Conservation (phyloP, 495 filamentous ascomycete species). For the Neurospora sp. region DNA sequence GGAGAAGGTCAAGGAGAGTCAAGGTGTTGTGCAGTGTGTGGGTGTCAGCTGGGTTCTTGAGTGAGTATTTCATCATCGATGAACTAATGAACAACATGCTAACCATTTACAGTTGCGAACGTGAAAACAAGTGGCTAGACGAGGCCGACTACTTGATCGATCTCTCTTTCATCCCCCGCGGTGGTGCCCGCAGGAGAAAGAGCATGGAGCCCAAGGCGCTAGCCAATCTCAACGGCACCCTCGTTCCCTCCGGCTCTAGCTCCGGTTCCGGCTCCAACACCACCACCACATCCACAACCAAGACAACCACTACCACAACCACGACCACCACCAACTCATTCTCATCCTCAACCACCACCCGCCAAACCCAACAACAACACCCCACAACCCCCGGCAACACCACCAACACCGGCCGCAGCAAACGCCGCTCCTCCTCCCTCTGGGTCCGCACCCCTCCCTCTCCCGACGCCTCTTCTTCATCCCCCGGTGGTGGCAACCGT, state of each 20-base stretch:
- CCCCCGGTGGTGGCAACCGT: not conserved
- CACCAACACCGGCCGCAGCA: slow-evolving; percentile 11
- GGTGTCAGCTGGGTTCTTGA: slow-evolving; percentile 84
- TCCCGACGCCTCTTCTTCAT: not conserved
- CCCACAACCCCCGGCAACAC: slow-evolving; percentile 1
- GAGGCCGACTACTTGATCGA: slow-evolving; percentile 63
- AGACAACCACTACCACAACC: slow-evolving; percentile 29
- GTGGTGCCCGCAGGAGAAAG: slow-evolving; percentile 70
- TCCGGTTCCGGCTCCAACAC: slow-evolving; percentile 15
- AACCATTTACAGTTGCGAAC: slow-evolving; percentile 53
- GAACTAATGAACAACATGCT: not conserved
- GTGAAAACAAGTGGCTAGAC: slow-evolving; percentile 65
- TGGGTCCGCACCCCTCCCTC: slow-evolving; percentile 36
- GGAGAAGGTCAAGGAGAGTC: slow-evolving; percentile 70
- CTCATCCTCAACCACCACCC: not conserved
- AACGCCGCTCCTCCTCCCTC: slow-evolving; percentile 40
- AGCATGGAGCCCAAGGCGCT: slow-evolving; percentile 83
- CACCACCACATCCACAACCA: slow-evolving; percentile 31
- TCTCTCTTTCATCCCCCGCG: slow-evolving; percentile 60
- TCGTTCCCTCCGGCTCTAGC: slow-evolving; percentile 37
- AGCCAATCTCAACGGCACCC: slow-evolving; percentile 59
- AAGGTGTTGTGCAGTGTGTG: slow-evolving; percentile 71
- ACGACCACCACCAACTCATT: not conserved
- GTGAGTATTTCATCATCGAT: slow-evolving; percentile 37
- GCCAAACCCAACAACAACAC: not conserved